These are phyloP conservation scores for Epichloe hybrida DNA, from an alignment of 2,329 filamentous ascomycete genomes.

Conservation along the genomic window DNA sequence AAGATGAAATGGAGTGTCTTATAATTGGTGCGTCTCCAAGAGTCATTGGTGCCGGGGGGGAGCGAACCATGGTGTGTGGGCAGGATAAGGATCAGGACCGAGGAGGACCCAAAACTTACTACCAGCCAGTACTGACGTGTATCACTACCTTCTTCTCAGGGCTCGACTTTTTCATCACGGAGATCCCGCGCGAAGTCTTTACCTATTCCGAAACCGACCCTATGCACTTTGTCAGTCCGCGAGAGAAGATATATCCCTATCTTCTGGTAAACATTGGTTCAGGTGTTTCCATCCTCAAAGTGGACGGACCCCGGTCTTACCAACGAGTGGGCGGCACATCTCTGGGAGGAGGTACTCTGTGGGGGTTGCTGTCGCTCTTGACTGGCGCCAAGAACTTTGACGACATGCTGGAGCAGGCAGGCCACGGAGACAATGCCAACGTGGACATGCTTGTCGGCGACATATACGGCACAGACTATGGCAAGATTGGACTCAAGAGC, in stretches of 20 bases:
- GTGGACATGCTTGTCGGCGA: slow-evolving; percentile 97
- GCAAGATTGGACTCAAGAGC: slow-evolving; percentile 90
- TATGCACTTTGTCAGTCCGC: slow-evolving; percentile 73
- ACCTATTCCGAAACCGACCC: slow-evolving; percentile 85
- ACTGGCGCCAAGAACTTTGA: slow-evolving; percentile 95
- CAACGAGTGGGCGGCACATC: slow-evolving; percentile 90
- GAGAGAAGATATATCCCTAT: slow-evolving; percentile 83
- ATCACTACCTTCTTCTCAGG: slow-evolving; percentile 32
- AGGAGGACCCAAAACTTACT: background rate
- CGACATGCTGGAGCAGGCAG: slow-evolving; percentile 89
- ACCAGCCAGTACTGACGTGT: background rate
- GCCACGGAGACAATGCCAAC: slow-evolving; percentile 77
- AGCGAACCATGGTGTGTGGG: background rate
- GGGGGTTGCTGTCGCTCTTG: slow-evolving; percentile 82
- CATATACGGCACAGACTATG: slow-evolving; percentile 93
- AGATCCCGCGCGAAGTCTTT: slow-evolving; percentile 94
- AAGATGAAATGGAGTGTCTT: slow-evolving; percentile 98
- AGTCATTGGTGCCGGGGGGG: background rate
- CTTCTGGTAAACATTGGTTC: slow-evolving; percentile 97
- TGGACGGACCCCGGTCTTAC: slow-evolving; percentile 75
- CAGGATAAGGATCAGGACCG: no score
- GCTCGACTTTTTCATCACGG: slow-evolving; percentile 98
- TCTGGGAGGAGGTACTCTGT: slow-evolving; percentile 90
- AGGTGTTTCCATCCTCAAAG: slow-evolving; percentile 93
- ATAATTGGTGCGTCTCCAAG: slow-evolving; percentile 56